Evolutionary conservation across 148 eudicot genomes (phyloP), one percentile per base, ranked within the genome.

Genomic region (Fallopia convolvulus): DNA sequence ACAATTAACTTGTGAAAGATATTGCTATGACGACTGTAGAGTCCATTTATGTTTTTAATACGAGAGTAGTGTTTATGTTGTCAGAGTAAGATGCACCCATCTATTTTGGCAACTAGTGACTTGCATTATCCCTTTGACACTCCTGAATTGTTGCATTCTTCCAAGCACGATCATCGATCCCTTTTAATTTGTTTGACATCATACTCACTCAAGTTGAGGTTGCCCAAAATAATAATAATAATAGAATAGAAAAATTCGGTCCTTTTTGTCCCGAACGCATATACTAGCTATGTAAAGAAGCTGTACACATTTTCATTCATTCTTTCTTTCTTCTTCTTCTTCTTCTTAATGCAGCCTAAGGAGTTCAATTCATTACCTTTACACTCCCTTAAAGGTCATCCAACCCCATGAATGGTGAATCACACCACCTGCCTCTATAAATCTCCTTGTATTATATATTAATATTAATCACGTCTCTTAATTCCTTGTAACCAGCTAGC

Each of bases 71-170:
- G 8, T 13, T 68, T 17, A 68, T 68, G 72, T 23, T 61, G 39
- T 61, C 39, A 61, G 66, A 60, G 10, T 60, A 32, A 66, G 72
- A 68, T 68, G 65, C 44, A 68, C 20, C 20, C 39, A 14, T 68
- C 2, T 13, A 30, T 55, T 26, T 68, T 68, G 72, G 72, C 72
- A 36, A 39, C 72, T 68, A 68, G 72, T 39, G 44, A 33, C 12
- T 68, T 68, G 21, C 72, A 68, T 68, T 39, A 33, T 68, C n/a
- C 72, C 20, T 68, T 68, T 14, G 72, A 68, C 72, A 68, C 72
- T 68, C 70, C 70, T 65, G 41, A 65, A 13, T 68, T 68, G 42
- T 68, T 39, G 42, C 72, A 68, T 68, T 32, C 72, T 36, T 36
- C 18, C 40, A 66, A 66, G 72, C 72, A 66, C 15, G 5, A 68